Conservation (phyloP, 2,329 filamentous ascomycete species). For the Ceratocystis destructans region DNA sequence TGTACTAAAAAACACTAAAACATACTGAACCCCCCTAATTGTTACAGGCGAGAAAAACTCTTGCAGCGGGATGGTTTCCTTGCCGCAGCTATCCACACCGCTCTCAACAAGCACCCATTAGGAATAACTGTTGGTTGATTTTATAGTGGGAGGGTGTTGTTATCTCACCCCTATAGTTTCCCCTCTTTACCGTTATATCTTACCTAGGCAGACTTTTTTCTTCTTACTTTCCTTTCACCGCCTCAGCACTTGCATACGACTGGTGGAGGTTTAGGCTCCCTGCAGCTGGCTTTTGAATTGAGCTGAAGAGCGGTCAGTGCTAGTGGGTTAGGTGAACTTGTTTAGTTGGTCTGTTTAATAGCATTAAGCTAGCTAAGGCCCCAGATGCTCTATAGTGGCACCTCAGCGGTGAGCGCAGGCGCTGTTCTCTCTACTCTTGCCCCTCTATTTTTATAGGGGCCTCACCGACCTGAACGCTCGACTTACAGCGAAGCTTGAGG, state of each 20-base stretch:
- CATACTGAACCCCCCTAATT: too few species aligned
- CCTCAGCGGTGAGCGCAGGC: neutral
- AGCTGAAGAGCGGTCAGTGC: neutral
- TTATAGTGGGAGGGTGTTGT: neutral
- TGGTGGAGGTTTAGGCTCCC: neutral
- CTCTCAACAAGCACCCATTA: neutral
- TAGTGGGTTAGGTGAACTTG: neutral
- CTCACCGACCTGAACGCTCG: neutral
- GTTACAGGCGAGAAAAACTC: neutral
- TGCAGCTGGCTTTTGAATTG: neutral
- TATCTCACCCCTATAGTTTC: neutral
- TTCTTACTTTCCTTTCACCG: neutral
- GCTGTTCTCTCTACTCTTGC: neutral
- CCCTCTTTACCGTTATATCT: neutral
- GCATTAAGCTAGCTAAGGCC: neutral
- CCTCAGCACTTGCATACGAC: neutral
- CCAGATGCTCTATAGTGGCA: neutral
- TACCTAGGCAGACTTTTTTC: neutral
- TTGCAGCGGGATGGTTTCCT: neutral
- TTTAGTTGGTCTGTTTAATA: neutral
- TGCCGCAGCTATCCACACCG: neutral
- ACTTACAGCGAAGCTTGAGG: too few species aligned
- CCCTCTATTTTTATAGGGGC: neutral
- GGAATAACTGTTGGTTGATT: neutral
- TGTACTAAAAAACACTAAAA: too few species aligned